phyloP scores from a whole-genome alignment of 129 eudicot species.

The Logfia minima region DNA sequence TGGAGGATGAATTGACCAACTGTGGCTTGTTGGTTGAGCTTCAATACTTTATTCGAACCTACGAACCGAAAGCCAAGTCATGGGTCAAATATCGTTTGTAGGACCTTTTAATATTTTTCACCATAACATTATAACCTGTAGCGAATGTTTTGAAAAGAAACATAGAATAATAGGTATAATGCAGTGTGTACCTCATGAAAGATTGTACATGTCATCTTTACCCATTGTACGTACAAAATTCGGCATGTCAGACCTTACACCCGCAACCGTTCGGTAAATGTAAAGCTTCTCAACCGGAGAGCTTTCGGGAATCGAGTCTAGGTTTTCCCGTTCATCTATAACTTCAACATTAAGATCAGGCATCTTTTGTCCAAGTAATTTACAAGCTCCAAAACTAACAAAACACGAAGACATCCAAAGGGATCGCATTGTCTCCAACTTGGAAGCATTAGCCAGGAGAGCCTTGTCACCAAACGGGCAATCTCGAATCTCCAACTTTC shows the following conservation, averaged over 20 bases:
- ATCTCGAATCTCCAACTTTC: conserved; percentile 92
- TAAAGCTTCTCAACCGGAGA: conserved; percentile 78
- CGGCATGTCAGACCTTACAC: conserved; percentile 79
- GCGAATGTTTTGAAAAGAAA: background rate
- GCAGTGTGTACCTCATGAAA: conserved; percentile 35
- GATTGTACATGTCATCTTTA: conserved; percentile 38
- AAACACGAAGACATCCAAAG: conserved; percentile 99
- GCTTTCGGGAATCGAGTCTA: conserved; percentile 57
- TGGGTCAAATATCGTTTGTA: conserved; percentile 32
- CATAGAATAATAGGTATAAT: conserved; percentile 7
- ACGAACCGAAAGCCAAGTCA: conserved; percentile 41
- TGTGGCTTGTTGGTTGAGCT: conserved; percentile 15
- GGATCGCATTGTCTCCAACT: conserved; percentile 99
- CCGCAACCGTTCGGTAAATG: conserved; percentile 76
- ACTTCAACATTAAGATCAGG: conserved; percentile 88
- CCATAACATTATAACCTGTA: background rate
- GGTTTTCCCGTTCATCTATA: conserved; percentile 79
- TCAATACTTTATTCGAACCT: conserved; percentile 40
- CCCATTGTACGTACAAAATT: conserved; percentile 70
- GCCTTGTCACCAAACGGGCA: conserved; percentile 97
- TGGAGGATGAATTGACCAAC: conserved; percentile 7
- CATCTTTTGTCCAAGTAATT: conserved; percentile 75
- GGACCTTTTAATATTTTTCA: conserved; percentile 10
- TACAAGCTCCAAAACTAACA: conserved; percentile 89
- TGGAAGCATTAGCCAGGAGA: conserved; percentile 79